These are phyloP conservation scores for Fusarium devonianum DNA, from an alignment of 2,329 filamentous ascomycete genomes.

Conservation along the genomic window DNA sequence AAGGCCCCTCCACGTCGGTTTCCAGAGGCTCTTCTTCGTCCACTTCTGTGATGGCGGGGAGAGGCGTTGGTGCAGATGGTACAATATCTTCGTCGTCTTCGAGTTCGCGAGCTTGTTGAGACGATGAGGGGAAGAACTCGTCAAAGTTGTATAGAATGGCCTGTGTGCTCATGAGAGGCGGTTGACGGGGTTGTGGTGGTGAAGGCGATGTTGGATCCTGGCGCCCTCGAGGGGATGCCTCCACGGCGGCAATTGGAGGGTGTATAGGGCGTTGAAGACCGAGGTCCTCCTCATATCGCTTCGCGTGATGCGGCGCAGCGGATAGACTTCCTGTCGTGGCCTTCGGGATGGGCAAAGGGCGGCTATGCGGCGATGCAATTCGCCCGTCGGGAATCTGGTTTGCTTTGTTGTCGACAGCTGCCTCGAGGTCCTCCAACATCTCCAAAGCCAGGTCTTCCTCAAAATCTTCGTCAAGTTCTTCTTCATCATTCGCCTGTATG, in stretches of 20 bases:
- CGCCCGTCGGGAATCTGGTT: neutral
- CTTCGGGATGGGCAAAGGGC: neutral
- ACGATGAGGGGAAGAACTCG: slow-evolving; percentile 63
- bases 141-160: slow-evolving; percentile 60
- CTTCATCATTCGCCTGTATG: slow-evolving; percentile 29
- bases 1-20: slow-evolving; percentile 16
- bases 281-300: slow-evolving; percentile 32
- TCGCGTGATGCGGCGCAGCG: neutral
- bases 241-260: neutral
- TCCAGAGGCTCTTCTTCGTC: slow-evolving; percentile 13
- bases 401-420: slow-evolving; percentile 10
- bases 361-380: neutral
- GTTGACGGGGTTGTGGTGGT: slow-evolving; percentile 26
- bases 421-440: slow-evolving; percentile 36
- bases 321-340: neutral
- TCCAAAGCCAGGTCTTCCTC: slow-evolving; percentile 41
- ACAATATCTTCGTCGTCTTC: slow-evolving; percentile 44
- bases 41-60: slow-evolving; percentile 21
- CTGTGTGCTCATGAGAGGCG: slow-evolving; percentile 56
- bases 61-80: slow-evolving; percentile 1
- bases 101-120: slow-evolving; percentile 63
- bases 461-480: slow-evolving; percentile 39
- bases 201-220: slow-evolving; percentile 20
- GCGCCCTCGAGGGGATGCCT: slow-evolving; percentile 6
- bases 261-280: slow-evolving; percentile 22